Conservation (phyloP, 306 rosid genomes). For the Canavalia gladiata region DNA sequence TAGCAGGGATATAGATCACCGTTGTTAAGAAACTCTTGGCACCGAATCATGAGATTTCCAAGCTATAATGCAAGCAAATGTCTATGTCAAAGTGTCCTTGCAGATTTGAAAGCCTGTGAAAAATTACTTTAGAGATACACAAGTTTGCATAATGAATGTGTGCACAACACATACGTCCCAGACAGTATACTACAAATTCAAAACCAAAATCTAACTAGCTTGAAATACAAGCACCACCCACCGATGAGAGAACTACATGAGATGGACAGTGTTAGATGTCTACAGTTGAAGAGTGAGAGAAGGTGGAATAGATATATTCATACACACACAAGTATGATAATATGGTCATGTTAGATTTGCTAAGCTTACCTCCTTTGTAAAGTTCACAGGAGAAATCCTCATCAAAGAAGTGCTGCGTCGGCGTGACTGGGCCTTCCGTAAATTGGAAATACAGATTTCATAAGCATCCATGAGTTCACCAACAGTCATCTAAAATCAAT, state of each 20-base stretch:
- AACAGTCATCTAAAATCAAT: slow-evolving; percentile 80
- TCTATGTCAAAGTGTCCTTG: background rate
- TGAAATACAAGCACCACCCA: slow-evolving; percentile 27
- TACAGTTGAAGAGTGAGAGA: slow-evolving; percentile 12
- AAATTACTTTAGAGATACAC: slow-evolving; percentile 38
- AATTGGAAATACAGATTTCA: slow-evolving; percentile 79
- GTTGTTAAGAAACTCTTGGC: slow-evolving; percentile 27
- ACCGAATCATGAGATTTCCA: slow-evolving; percentile 36
- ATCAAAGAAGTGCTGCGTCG: slow-evolving; percentile 76
- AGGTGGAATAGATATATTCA: slow-evolving; percentile 33
- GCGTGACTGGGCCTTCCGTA: slow-evolving; percentile 69
- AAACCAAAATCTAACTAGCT: slow-evolving; percentile 33
- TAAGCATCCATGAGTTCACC: slow-evolving; percentile 78
- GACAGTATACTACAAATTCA: background rate
- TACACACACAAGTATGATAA: slow-evolving; percentile 14
- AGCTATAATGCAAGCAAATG: slow-evolving; percentile 31
- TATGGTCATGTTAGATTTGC: slow-evolving; percentile 31
- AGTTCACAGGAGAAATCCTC: slow-evolving; percentile 86
- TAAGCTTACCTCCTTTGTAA: slow-evolving; percentile 77
- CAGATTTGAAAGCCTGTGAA: slow-evolving; percentile 32
- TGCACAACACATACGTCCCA: slow-evolving; percentile 24
- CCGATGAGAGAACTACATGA: slow-evolving; percentile 35
- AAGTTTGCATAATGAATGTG: background rate
- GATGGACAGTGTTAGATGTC: slow-evolving; percentile 7
- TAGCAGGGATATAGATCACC: slow-evolving; percentile 34